Conservation (phyloP, 148 eudicot species). For the Pouteria glomerata region DNA sequence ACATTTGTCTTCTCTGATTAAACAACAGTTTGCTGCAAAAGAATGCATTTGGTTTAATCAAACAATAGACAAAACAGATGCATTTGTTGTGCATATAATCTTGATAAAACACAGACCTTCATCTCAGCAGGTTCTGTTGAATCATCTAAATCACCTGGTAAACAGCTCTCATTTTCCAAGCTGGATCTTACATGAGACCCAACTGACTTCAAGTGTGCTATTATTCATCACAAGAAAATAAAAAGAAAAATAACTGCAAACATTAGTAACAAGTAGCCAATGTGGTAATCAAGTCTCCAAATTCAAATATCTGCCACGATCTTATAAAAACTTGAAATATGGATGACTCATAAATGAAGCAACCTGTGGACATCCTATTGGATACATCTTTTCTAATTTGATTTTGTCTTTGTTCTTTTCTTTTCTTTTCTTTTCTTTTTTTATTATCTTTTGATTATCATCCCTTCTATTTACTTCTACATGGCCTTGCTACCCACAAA, state of each 20-base stretch:
- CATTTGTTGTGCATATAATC: not conserved
- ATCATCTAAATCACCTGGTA: slow-evolving; percentile 22
- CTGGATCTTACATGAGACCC: slow-evolving; percentile 39
- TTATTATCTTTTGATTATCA: too few relatives aligned
- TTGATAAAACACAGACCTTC: slow-evolving; percentile 27
- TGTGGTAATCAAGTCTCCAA: not conserved
- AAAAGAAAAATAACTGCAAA: not conserved
- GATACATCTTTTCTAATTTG: not conserved
- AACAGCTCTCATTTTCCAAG: slow-evolving; percentile 33
- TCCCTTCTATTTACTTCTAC: too few relatives aligned
- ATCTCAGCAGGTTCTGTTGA: slow-evolving; percentile 20
- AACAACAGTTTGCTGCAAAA: not conserved
- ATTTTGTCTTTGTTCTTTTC: not conserved
- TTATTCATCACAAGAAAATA: slow-evolving; percentile 7
- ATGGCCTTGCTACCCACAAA: too few relatives aligned
- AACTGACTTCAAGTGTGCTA: slow-evolving; percentile 34
- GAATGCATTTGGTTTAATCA: not conserved
- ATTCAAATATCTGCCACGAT: not conserved
- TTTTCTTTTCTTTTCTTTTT: too few relatives aligned
- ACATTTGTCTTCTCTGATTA: not conserved
- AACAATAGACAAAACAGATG: not conserved
- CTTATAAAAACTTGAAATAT: not conserved
- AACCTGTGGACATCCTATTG: not conserved
- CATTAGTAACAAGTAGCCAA: not conserved
- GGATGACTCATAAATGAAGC: not conserved